Base-by-base conservation (phyloP, 306 rosid genomes). In the Crataegus laevigata region DNA sequence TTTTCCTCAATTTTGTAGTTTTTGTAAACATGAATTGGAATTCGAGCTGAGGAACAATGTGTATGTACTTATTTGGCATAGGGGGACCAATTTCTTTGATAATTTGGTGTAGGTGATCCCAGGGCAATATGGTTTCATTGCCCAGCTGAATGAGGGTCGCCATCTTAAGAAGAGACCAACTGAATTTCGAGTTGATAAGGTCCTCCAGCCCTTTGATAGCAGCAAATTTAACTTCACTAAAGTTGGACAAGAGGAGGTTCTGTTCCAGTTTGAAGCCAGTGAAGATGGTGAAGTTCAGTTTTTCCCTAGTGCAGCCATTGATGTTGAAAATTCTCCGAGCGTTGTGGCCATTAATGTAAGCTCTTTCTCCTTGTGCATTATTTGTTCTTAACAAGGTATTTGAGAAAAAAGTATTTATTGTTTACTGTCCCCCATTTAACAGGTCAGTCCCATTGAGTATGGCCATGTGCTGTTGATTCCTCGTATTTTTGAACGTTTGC, bases 141-240 rank as follows among this genome's bases (percentile, higher is more conserved):
- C 98, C 51, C 98, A 93, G 90, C 91, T 93, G 78, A 93, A 93
- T 1, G 97, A 93, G 88, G 98, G 98, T 32, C 98, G 98, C 64
- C 98, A 93, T 82, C 91, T 91, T 74, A 93, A 91, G 96, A 93
- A 93, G 88, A 83, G 98, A 52, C 98, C 98, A 40, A 93, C 98
- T 1, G 98, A 93, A 79, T 93, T 93, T 71, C 88, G 88, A 14
- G 98, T 93, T 43, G 98, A 93, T 71, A 91, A 89, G 91, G 98
- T 91, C 42, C 97, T 93, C 47, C 98, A 93, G 77, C 96, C 97
- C 58, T 93, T 88, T 72, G 98, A 93, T 84, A 90, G 78, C 67
- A 89, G 15, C 87, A 93, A 91, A 42, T 93, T 93, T 91, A 91
- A 93, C 84, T 93, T 93, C 82, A 91, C 98, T 19, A 89, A 89